Percentiles rank a stretch among this genome's conserved stretches.
phyloP scores from a whole-genome alignment of 257 asterid species.

The Solanum virginianum region DNA sequence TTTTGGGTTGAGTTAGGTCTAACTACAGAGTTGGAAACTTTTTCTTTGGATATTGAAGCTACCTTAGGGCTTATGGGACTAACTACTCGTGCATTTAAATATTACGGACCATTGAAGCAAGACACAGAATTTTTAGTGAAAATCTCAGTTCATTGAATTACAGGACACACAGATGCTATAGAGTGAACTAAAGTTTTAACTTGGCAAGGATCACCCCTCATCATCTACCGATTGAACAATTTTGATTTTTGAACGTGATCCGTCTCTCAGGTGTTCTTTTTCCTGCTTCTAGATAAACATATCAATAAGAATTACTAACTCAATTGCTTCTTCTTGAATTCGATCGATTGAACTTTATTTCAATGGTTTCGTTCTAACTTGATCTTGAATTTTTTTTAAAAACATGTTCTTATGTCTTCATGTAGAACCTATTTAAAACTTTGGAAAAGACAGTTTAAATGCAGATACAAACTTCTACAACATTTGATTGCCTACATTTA shows the following conservation, averaged over 20 bases:
- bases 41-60: neutral
- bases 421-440: neutral
- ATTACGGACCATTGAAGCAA: slow-evolving; percentile 33
- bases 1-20: neutral
- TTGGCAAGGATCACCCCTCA: neutral
- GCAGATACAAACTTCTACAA: neutral
- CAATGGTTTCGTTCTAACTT: neutral
- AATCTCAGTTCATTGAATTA: neutral
- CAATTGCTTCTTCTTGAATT: neutral
- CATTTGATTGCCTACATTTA: neutral
- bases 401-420: neutral
- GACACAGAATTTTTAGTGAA: slow-evolving; percentile 26
- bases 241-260: neutral
- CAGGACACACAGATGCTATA: neutral
- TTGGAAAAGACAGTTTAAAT: neutral
- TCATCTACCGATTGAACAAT: neutral
- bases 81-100: neutral
- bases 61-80: neutral
- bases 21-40: neutral
- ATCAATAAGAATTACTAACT: neutral
- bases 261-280: neutral
- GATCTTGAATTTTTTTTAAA: neutral
- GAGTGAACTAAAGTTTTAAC: neutral
- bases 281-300: neutral
- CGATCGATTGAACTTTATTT: neutral